These are phyloP conservation scores for Calonectria naviculata DNA, from an alignment of 2,329 filamentous ascomycete genomes.

Conservation along the genomic window DNA sequence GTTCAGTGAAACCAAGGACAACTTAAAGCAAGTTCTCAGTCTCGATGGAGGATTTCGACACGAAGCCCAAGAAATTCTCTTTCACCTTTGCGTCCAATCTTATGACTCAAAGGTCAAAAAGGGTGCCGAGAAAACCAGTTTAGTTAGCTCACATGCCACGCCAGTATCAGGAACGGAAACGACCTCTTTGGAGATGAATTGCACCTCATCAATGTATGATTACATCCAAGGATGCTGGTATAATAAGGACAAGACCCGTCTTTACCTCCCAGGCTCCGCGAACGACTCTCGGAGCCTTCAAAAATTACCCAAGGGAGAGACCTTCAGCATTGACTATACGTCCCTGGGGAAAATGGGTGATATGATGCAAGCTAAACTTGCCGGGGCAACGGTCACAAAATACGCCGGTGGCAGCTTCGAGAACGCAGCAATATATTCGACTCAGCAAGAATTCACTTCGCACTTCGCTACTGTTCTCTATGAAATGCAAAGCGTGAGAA, in stretches of 20 bases:
- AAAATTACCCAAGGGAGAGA: neutral
- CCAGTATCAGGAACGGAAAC: neutral
- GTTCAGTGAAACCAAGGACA: neutral
- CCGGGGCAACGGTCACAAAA: neutral
- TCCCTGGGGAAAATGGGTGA: neutral
- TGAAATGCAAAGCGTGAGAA: neutral
- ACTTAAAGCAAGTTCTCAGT: neutral
- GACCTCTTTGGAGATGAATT: neutral
- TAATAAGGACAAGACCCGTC: no score
- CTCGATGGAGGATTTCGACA: neutral
- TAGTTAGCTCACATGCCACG: neutral
- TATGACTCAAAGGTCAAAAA: neutral
- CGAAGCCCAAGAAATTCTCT: neutral
- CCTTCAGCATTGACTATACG: neutral
- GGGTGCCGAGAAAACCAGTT: neutral
- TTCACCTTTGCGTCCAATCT: neutral
- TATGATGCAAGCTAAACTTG: neutral
- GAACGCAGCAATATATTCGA: neutral
- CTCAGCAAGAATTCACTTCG: neutral
- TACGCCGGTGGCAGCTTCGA: neutral
- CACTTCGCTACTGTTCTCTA: neutral
- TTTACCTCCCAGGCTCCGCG: neutral
- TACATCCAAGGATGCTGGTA: neutral
- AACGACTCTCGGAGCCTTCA: neutral
- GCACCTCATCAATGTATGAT: neutral